Conservation (phyloP, 1,284 basidiomycete species). For the Cutaneotrichosporon cyanovorans region DNA sequence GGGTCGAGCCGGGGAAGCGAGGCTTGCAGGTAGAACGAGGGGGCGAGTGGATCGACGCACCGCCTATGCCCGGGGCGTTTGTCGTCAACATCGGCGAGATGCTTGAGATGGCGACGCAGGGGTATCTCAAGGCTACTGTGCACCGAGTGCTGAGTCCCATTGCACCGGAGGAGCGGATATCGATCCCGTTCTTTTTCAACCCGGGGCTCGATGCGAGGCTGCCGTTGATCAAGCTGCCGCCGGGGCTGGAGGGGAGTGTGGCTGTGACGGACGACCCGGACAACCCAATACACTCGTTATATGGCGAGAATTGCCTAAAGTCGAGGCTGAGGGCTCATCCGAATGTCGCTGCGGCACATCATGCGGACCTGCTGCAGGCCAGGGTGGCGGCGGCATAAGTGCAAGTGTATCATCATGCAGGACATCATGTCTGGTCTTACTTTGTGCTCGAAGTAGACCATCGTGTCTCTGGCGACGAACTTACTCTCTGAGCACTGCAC, state of each 20-base stretch:
- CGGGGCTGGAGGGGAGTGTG: background rate
- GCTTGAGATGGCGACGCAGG: constrained; percentile 22
- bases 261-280: constrained; percentile 4
- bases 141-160: constrained; percentile 22
- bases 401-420: too few species aligned
- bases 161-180: constrained; percentile 13
- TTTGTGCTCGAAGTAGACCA: too few species aligned
- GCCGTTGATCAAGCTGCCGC: constrained; percentile 1
- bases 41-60: constrained; percentile 61
- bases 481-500: too few species aligned
- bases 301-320: constrained; percentile 17
- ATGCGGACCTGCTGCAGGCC: constrained; percentile 5
- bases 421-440: too few species aligned
- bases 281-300: constrained; percentile 11
- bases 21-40: constrained; percentile 12
- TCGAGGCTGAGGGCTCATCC: constrained; percentile 10
- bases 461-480: too few species aligned
- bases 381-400: too few species aligned
- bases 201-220: constrained; percentile 11
- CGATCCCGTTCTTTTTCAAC: constrained; percentile 16
- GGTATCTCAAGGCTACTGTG: constrained; percentile 13
- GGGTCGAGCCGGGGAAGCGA: constrained; percentile 3
- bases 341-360: constrained; percentile 8
- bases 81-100: constrained; percentile 63
- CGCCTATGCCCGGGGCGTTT: constrained; percentile 63